Evolutionary conservation across 805 yeast species (phyloP).

Genomic region (Metschnikowia vanudenii): DNA sequence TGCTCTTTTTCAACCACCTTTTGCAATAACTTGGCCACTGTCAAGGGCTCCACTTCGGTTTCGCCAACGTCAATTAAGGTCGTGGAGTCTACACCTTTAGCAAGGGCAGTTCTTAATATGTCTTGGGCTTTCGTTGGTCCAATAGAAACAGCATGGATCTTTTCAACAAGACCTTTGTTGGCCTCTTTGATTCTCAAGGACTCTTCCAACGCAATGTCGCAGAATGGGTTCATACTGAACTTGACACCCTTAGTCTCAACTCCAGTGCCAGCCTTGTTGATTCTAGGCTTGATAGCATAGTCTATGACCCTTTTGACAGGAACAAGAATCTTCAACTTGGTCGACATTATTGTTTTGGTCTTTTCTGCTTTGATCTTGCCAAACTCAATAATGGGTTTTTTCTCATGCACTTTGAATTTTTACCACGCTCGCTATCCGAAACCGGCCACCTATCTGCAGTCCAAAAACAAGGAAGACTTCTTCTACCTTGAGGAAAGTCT

Average conservation of each 20-base stretch:
- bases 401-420: conserved; percentile 3
- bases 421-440: conserved; percentile 9
- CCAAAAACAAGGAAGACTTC: neutral
- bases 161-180: conserved; percentile 66
- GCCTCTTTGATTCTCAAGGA: conserved; percentile 74
- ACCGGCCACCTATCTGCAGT: conserved; percentile 14
- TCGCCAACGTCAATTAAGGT: conserved; percentile 79
- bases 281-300: conserved; percentile 88
- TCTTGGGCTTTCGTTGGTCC: conserved; percentile 89
- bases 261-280: conserved; percentile 81
- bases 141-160: conserved; percentile 86
- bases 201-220: conserved; percentile 97
- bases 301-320: conserved; percentile 96
- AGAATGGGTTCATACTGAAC: conserved; percentile 92
- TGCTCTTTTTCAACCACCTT: conserved; percentile 67
- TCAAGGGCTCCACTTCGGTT: conserved; percentile 76
- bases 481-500: conserved; percentile 10
- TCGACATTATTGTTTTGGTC: conserved; percentile 10
- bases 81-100: conserved; percentile 90
- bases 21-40: conserved; percentile 81
- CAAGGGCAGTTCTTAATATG: conserved; percentile 82
- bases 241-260: conserved; percentile 87
- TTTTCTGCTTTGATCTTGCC: neutral
- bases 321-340: conserved; percentile 71
- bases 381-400: neutral